These are phyloP conservation scores for Heterobasidion occidentale DNA, from an alignment of 1,284 basidiomycete genomes.

Conservation along the genomic window DNA sequence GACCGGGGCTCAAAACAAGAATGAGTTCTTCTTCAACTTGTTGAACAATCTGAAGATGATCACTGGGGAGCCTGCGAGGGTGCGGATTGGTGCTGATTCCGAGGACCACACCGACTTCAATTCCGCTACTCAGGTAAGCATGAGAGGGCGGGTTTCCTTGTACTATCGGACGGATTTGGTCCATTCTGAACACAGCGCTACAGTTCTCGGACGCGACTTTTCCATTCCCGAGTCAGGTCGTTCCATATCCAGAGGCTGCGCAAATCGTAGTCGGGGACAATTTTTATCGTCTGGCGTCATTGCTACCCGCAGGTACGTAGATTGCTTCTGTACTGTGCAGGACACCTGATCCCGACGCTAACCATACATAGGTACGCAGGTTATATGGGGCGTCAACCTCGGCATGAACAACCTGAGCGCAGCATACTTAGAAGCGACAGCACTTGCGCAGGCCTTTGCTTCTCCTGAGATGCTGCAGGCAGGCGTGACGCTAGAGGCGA, in stretches of 20 bases:
- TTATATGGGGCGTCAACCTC: slow-evolving; percentile 66
- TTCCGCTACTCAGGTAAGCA: slow-evolving; percentile 30
- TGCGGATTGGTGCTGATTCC: slow-evolving; percentile 56
- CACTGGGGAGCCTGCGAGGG: slow-evolving; percentile 47
- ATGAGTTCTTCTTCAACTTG: slow-evolving; percentile 50
- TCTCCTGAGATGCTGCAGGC: slow-evolving; percentile 31
- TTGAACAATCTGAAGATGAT: slow-evolving; percentile 45
- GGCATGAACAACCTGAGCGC: slow-evolving; percentile 49
- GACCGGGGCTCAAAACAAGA: slow-evolving; percentile 26
- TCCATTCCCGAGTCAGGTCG: slow-evolving; percentile 35
- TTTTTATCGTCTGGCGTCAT: slow-evolving; percentile 47
- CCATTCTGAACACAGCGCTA: no score
- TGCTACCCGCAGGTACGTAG: slow-evolving; percentile 40
- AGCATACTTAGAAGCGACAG: slow-evolving; percentile 47
- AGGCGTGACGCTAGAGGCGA: slow-evolving; percentile 27
- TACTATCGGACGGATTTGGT: no score
- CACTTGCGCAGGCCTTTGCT: slow-evolving; percentile 46
- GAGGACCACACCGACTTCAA: slow-evolving; percentile 56
- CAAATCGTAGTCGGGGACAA: slow-evolving; percentile 47
- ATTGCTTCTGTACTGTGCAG: no score
- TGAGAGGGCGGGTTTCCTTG: not conserved
- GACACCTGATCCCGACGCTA: no score
- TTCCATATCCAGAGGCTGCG: slow-evolving; percentile 58
- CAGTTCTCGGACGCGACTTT: slow-evolving; percentile 38
- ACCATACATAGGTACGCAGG: slow-evolving; percentile 36